Base-by-base conservation (phyloP, 441 rosid genomes). In the Syzygium malaccense region DNA sequence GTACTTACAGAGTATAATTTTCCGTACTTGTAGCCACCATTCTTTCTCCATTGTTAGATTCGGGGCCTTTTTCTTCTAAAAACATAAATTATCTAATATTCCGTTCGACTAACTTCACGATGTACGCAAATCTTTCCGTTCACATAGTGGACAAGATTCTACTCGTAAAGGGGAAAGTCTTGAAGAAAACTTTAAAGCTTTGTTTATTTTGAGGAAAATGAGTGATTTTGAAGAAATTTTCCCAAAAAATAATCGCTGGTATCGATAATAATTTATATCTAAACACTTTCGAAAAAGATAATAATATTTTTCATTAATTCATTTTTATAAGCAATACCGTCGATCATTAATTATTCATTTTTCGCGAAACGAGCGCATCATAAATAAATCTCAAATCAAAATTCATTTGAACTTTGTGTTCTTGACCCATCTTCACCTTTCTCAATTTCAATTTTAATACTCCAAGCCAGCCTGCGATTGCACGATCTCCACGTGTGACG, bases 351-450 rank as follows among this genome's bases (percentile, higher is more conserved):
- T 28, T 2, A 4, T 14, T 4, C 0, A 1, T 26, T 58, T 25
- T 58, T 26, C 0, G 3, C 3, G 14, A 2, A 26, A 25, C 3
- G 2, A 60, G 2, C 14, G 4, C 0, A 5, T 0, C 0, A 1
- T 60, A 28, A 0, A 60, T 60, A 30, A 64, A 64, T 8, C 23
- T 30, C 32, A 30, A 15, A 17, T 3, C 3, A 15, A 6, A 15
- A 7, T 30, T 30, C 17, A 64, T 9, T 15, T 64, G 15, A 4
- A 15, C 3, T 64, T 32, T 8, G 13, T 17, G 23, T 33, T 30
- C 17, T 64, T 30, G 1, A 8, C 23, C 6, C 75, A 64, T 64
- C 75, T 17, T 15, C 3, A 64, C 6, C 23, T 30, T 64, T 8
- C 14, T 66, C 75, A 66, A 66, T 30, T 66, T 41, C 51, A 41